Evolutionary conservation across 805 yeast genomes (phyloP), one percentile per base, ranked within the genome.

Genomic region (Candida hispaniensis): DNA sequence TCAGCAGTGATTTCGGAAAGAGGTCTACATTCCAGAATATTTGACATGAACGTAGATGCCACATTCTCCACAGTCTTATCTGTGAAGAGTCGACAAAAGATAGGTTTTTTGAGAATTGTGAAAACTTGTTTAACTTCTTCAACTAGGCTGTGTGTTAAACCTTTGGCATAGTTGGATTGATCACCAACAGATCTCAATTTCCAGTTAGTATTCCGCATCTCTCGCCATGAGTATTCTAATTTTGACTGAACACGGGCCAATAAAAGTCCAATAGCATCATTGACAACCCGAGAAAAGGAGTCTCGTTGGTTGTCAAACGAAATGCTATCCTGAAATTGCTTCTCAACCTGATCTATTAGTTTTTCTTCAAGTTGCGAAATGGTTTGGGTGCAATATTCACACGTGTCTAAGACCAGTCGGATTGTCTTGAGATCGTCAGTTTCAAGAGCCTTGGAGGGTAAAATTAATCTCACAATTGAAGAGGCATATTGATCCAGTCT

Each of bases 371-470:
- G 58, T 51, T 91, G 96, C 8, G 66, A 67, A 2, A 77, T 71
- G 3, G 94, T 91, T 7, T 72, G 64, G 11, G 81, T 70, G 41
- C 94, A 76, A 53, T 86, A 91, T 51, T 88, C 94, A 1, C 94
- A 83, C 0, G 98, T 88, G 46, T 83, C 82, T 20, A 88, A 58
- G 7, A 85, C 68, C 50, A 82, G 60, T 17, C 91, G 75, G 2
- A 80, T 64, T 41, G 78, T 71, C 26, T 66, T 67, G 12, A 81
- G 59, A 1, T 81, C 75, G 44, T 79, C 88, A 8, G 52, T 57
- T 10, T 36, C 22, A 14, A 13, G 11, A 10, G 19, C 24, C 13
- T 26, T 21, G 15, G 32, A 26, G 8, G 41, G 41, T 7, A 38
- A 18, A 1, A 39, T 38, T 8, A 67, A 59, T 36, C 56, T 61